A percentile compares a stretch with the other conserved stretches of the same genome.
phyloP scores from a whole-genome alignment of 2,329 filamentous ascomycete species.

The Torrubiella hemipterigena region DNA sequence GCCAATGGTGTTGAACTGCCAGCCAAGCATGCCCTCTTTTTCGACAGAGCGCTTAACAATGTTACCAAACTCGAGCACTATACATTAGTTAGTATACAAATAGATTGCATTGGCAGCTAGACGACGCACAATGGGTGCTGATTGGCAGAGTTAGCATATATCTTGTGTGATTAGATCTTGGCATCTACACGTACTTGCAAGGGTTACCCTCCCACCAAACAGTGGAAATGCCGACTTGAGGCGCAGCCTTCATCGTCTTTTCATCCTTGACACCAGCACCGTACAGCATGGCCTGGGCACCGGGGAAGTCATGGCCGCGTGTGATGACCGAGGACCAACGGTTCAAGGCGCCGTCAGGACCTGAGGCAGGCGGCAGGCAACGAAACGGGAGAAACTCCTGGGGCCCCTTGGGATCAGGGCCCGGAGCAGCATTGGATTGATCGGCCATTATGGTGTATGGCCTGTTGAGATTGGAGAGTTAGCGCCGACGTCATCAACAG shows the following conservation, averaged over 20 bases:
- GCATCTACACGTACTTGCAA: conserved; percentile 60
- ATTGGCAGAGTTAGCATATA: neutral
- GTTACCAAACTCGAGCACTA: conserved; percentile 76
- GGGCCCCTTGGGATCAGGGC: conserved; percentile 30
- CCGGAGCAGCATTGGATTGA: neutral
- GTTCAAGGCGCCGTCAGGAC: conserved; percentile 58
- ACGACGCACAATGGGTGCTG: neutral
- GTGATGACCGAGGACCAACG: conserved; percentile 78
- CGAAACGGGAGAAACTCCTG: conserved; percentile 42
- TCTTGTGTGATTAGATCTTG: neutral
- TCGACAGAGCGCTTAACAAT: conserved; percentile 73
- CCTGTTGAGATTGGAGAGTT: too few relatives aligned
- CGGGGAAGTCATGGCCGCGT: conserved; percentile 77
- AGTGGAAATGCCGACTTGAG: conserved; percentile 81
- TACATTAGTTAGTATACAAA: conserved; percentile 3
- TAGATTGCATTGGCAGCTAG: neutral
- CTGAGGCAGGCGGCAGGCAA: conserved; percentile 34
- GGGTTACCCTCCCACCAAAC: conserved; percentile 98
- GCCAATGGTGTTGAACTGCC: conserved; percentile 89
- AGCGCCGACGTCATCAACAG: too few relatives aligned
- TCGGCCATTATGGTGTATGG: too few relatives aligned
- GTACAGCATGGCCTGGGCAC: conserved; percentile 93
- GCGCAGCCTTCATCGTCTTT: conserved; percentile 77
- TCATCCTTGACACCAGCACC: conserved; percentile 77
- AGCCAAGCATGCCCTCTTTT: conserved; percentile 78